Percentiles rank a stretch among this genome's conserved stretches.
Evolutionary conservation across 1,284 basidiomycete species (phyloP).

Genomic region (Flammula alnicola): DNA sequence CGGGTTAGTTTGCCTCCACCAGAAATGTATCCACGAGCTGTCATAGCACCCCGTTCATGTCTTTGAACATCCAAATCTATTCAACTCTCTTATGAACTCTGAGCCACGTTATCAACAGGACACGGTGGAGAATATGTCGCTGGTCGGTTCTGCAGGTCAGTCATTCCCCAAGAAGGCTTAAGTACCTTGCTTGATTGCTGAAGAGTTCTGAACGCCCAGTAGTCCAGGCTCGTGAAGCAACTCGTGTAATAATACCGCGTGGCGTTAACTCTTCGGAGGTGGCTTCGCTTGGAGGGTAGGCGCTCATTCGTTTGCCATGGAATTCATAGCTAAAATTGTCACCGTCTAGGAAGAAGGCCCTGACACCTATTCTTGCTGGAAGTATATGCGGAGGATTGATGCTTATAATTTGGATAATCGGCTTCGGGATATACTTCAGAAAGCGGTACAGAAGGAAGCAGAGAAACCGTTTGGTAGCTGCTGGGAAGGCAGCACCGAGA

Average conservation of each 20-base stretch:
- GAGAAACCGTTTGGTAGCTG: constrained; percentile 39
- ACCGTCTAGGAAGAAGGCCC: constrained; percentile 50
- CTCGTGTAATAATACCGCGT: constrained; percentile 18
- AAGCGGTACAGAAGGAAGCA: constrained; percentile 47
- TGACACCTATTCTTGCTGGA: constrained; percentile 70
- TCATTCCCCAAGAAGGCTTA: neutral
- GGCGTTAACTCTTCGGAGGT: constrained; percentile 30
- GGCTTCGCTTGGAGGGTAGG: constrained; percentile 32
- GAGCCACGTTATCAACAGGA: neutral
- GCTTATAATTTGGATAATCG: constrained; percentile 55
- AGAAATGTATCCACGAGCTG: no score
- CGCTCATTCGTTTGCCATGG: neutral
- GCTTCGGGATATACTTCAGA: constrained; percentile 49
- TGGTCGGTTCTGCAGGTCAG: constrained; percentile 1
- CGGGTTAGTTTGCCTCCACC: neutral
- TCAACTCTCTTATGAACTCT: neutral
- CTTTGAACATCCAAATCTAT: neutral
- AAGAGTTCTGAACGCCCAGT: neutral
- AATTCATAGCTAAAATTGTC: neutral
- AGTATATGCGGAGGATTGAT: constrained; percentile 59
- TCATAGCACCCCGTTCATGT: neutral
- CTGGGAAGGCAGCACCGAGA: constrained; percentile 37
- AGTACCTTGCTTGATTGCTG: neutral
- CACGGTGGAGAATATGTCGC: neutral
- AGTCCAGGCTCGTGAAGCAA: constrained; percentile 9